Evolutionary conservation across 1,139 yeast genomes (phyloP), one percentile per base, ranked within the genome.

Genomic region (Saccharomycopsis crataegensis): DNA sequence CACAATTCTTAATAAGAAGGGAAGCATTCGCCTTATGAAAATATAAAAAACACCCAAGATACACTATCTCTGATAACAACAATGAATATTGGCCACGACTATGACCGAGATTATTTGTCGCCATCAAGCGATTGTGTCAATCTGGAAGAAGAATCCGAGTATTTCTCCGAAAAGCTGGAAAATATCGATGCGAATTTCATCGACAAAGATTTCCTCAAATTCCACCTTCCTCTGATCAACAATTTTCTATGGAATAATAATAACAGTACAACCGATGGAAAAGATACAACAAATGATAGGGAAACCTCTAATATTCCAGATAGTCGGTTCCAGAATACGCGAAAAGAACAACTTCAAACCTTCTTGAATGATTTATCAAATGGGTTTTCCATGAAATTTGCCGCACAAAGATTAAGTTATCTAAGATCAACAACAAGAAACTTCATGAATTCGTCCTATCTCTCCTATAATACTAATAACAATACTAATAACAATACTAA

Each of bases 351-450:
- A 59, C 71, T 80, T 71, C 68, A 72, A 41, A 75, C 71, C 28
- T 70, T 80, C 51, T 67, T 80, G 43, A 70, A 72, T 51, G 85
- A 80, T 60, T 68, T 80, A 60, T 72, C 74, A 51, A 64, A 72
- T 46, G 85, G 85, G 3, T 68, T 77, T 43, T 76, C 81, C 9
- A 67, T 80, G 22, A 70, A 74, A 31, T 70, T 78, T 9, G 83
- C 85, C 1, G 67, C 79, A 17, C 84, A 80, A 45, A 64, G 84
- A 43, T 71, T 83, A 47, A 82, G 78, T 62, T 80, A 83, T 0
- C 66, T 80, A 50, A 74, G 82, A 17, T 64, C 65, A 1, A 41
- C 64, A 5, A 55, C 65, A 44, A 68, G 64, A 44, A 6, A 40
- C 41, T 14, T 37, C 9, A 17, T 36, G 7, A 28, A 31, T 22